These are phyloP conservation scores for Bretziella fagacearum DNA, from an alignment of 2,329 filamentous ascomycete species.

Conservation along the genomic window DNA sequence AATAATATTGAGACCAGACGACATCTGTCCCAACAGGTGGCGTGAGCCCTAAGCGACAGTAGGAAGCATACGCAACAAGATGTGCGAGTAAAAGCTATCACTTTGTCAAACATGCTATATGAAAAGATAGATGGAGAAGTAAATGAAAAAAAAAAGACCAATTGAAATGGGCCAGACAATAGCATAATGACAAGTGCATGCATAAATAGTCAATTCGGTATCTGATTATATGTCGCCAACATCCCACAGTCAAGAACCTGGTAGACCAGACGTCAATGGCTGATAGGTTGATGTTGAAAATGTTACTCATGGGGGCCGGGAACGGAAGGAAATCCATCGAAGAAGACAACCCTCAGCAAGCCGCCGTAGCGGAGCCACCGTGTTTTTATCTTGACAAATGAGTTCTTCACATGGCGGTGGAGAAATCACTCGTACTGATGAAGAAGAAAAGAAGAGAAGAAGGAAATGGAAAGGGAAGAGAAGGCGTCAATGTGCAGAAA, in stretches of 20 bases:
- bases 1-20: background rate
- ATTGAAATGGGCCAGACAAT: background rate
- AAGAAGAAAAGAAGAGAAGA: conserved; percentile 23
- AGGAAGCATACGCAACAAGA: background rate
- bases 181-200: background rate
- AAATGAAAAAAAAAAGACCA: background rate
- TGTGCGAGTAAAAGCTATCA: background rate
- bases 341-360: conserved; percentile 36
- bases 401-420: conserved; percentile 35
- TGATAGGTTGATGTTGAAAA: conserved; percentile 31
- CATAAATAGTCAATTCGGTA: background rate
- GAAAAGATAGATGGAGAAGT: background rate
- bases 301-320: conserved; percentile 34
- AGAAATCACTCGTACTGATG: conserved; percentile 31
- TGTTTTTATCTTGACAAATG: conserved; percentile 20
- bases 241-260: conserved; percentile 36
- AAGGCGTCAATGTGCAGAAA: conserved; percentile 3
- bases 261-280: conserved; percentile 25
- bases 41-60: background rate
- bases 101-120: background rate
- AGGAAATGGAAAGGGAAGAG: conserved; percentile 15
- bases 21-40: background rate
- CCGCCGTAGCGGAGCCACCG: conserved; percentile 36
- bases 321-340: conserved; percentile 38
- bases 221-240: conserved; percentile 27